Evolutionary conservation across 1,139 yeast genomes (phyloP).

Genomic region (Kodamaea sp.): DNA sequence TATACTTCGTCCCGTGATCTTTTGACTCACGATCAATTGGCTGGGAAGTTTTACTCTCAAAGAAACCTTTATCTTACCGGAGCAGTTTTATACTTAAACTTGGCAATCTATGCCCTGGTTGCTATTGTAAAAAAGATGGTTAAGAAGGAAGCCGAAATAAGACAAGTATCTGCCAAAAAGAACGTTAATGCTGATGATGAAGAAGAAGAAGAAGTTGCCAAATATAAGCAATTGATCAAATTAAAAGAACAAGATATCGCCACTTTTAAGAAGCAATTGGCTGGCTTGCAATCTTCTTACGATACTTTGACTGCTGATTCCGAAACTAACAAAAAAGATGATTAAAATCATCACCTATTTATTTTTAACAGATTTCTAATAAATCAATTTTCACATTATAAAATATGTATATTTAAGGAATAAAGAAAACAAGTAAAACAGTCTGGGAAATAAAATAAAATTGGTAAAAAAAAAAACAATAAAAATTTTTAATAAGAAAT

Average conservation of each 20-base stretch:
- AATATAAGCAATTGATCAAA: slow-evolving; percentile 40
- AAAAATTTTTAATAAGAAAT: not conserved
- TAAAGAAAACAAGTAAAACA: slow-evolving; percentile 5
- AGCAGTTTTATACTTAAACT: slow-evolving; percentile 57
- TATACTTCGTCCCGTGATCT: slow-evolving; percentile 18
- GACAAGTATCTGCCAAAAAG: slow-evolving; percentile 22
- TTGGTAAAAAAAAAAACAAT: slow-evolving; percentile 4
- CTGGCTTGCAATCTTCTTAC: slow-evolving; percentile 51
- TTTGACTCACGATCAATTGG: slow-evolving; percentile 40
- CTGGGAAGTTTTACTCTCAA: slow-evolving; percentile 63
- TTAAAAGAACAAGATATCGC: slow-evolving; percentile 47
- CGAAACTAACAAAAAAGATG: slow-evolving; percentile 8
- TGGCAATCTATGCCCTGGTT: slow-evolving; percentile 58
- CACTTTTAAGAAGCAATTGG: slow-evolving; percentile 51
- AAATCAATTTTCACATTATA: not conserved
- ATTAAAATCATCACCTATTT: slow-evolving; percentile 3
- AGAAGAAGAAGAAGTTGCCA: slow-evolving; percentile 30
- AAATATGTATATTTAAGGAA: not conserved
- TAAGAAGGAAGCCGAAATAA: slow-evolving; percentile 47
- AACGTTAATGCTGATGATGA: slow-evolving; percentile 18
- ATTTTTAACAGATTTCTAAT: not conserved
- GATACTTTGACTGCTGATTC: slow-evolving; percentile 34
- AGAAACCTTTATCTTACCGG: slow-evolving; percentile 71
- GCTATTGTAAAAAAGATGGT: slow-evolving; percentile 56
- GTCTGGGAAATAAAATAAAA: not conserved